These are phyloP conservation scores for Inonotus obliquus DNA, from an alignment of 1,284 basidiomycete genomes.

Conservation along the genomic window DNA sequence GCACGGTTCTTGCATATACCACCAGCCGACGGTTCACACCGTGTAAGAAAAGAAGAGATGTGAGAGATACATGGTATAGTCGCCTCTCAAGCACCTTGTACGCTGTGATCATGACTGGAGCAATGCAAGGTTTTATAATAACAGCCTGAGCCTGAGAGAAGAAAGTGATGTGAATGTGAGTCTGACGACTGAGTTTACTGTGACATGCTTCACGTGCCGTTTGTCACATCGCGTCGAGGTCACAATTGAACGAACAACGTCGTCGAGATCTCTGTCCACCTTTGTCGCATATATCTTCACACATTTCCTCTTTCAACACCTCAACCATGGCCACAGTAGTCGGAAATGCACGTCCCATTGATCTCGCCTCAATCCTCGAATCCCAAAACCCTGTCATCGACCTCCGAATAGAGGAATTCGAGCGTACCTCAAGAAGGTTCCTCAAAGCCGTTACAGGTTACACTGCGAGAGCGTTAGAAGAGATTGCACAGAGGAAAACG, in stretches of 20 bases:
- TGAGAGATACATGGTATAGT: no score
- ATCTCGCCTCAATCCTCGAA: constrained; percentile 52
- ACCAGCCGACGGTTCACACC: no score
- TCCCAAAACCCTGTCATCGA: constrained; percentile 60
- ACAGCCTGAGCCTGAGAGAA: no score
- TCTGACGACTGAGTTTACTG: no score
- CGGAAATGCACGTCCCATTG: constrained; percentile 54
- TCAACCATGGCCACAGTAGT: constrained; percentile 28
- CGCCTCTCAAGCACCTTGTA: no score
- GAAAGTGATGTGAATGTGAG: no score
- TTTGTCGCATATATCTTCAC: background rate
- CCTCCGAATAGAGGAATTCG: constrained; percentile 55
- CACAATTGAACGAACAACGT: no score
- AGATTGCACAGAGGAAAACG: constrained; percentile 57
- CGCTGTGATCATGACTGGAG: no score
- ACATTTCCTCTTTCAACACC: background rate
- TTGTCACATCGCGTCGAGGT: background rate
- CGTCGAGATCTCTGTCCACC: background rate
- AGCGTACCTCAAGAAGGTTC: constrained; percentile 63
- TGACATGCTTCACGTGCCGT: background rate
- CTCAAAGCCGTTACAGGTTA: constrained; percentile 63
- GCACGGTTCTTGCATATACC: no score
- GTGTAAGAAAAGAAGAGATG: no score
- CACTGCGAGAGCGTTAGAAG: constrained; percentile 57
- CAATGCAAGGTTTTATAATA: no score